phyloP scores from a whole-genome alignment of 768 basidiomycete species.

The Russula ochroleuca region DNA sequence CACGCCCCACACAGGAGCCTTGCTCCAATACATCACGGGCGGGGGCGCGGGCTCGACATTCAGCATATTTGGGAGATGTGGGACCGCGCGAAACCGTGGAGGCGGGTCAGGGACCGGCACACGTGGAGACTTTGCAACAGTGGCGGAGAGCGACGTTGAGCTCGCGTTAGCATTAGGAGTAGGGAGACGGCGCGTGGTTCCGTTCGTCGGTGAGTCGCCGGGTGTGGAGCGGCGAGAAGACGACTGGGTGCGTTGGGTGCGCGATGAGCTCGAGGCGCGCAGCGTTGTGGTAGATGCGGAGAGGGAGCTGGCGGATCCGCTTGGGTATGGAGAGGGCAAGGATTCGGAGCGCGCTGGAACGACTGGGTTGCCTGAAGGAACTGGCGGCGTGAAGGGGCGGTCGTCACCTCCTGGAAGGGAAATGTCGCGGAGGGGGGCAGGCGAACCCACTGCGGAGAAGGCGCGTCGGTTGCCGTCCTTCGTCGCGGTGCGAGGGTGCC shows the following conservation, averaged over 20 bases:
- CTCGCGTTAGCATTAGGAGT: conserved; percentile 19
- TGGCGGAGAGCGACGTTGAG: conserved; percentile 24
- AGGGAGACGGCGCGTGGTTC: conserved; percentile 19
- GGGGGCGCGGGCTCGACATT: conserved; percentile 59
- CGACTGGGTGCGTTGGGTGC: conserved; percentile 10
- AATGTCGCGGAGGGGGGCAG: conserved; percentile 2
- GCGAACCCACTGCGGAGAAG: neutral
- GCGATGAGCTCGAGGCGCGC: conserved; percentile 10
- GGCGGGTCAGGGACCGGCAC: conserved; percentile 25
- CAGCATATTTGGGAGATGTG: conserved; percentile 58
- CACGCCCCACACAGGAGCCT: conserved; percentile 70
- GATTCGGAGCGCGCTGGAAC: conserved; percentile 7
- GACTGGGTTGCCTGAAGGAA: neutral
- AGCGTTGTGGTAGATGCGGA: conserved; percentile 16
- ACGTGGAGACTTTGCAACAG: conserved; percentile 14
- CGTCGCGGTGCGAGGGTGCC: neutral
- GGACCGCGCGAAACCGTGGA: conserved; percentile 44
- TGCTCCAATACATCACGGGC: conserved; percentile 82
- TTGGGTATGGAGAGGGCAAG: conserved; percentile 13
- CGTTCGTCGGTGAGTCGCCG: conserved; percentile 14
- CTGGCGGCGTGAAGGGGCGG: conserved; percentile 22
- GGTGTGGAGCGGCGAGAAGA: conserved; percentile 17
- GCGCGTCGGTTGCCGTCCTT: conserved; percentile 6
- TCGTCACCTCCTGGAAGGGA: conserved; percentile 15
- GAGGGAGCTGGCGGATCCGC: conserved; percentile 12